phyloP scores from a whole-genome alignment of 169 alveolate species.

The Fabrea salina region DNA sequence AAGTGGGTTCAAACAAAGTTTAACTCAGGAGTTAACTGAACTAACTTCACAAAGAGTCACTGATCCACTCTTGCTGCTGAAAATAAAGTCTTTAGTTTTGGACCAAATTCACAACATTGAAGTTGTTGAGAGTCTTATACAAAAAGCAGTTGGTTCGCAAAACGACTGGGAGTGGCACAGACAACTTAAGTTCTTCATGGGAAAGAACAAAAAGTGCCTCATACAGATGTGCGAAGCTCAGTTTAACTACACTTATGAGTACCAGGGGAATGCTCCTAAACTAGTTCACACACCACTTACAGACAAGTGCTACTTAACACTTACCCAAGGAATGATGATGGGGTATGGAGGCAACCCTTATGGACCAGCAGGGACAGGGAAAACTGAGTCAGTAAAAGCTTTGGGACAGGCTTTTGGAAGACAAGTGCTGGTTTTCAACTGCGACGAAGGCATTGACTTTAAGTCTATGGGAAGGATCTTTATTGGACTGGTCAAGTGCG shows the following conservation, averaged over 20 bases:
- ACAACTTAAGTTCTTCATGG: slow-evolving; percentile 57
- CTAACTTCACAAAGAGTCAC: slow-evolving; percentile 78
- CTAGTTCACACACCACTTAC: slow-evolving; percentile 89
- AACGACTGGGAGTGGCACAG: slow-evolving; percentile 87
- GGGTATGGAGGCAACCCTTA: slow-evolving; percentile 91
- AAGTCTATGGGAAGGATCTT: slow-evolving; percentile 90
- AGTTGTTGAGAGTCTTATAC: slow-evolving; percentile 73
- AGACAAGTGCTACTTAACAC: slow-evolving; percentile 86
- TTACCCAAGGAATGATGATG: slow-evolving; percentile 86
- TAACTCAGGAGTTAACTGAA: slow-evolving; percentile 63
- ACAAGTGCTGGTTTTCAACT: slow-evolving; percentile 88
- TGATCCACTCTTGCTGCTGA: slow-evolving; percentile 74
- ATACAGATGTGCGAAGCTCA: slow-evolving; percentile 88
- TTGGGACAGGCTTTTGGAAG: slow-evolving; percentile 86
- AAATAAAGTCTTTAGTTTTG: slow-evolving; percentile 83
- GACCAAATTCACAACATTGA: slow-evolving; percentile 90
- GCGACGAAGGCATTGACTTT: slow-evolving; percentile 91
- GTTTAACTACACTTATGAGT: slow-evolving; percentile 90
- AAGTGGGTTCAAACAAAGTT: slow-evolving; percentile 58
- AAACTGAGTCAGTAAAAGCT: slow-evolving; percentile 90
- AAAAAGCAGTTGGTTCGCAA: slow-evolving; percentile 47
- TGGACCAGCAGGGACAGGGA: slow-evolving; percentile 93
- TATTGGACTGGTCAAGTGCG: slow-evolving; percentile 87
- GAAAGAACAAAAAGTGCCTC: slow-evolving; percentile 39
- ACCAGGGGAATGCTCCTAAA: slow-evolving; percentile 87